Evolutionary conservation across 2,329 filamentous ascomycete genomes (phyloP).

Genomic region (Magnaporthales sp.): DNA sequence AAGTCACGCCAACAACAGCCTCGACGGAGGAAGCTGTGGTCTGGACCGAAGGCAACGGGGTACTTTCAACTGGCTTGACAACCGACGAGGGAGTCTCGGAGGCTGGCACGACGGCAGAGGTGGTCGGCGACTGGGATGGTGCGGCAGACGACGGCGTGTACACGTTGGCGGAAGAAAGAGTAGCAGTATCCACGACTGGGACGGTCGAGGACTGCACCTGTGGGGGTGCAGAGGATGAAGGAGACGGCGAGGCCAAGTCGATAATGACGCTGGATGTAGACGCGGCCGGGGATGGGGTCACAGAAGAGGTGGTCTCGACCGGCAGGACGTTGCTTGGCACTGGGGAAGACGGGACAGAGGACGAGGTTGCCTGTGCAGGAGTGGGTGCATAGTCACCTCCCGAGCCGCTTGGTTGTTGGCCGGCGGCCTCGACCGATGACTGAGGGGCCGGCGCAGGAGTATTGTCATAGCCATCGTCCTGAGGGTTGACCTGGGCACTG

Average conservation of each 20-base stretch:
- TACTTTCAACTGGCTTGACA: background rate
- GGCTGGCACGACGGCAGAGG: background rate
- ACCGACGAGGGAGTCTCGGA: background rate
- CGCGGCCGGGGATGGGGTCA: background rate
- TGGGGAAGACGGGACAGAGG: background rate
- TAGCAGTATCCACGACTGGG: too few species aligned
- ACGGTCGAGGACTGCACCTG: background rate
- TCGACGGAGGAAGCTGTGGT: background rate
- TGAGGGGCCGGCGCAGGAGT: background rate
- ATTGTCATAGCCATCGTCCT: background rate
- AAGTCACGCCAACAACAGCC: background rate
- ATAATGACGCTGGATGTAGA: background rate
- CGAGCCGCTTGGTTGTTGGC: background rate
- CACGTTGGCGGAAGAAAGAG: too few species aligned
- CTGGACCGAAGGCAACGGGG: background rate
- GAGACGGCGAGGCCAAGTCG: background rate
- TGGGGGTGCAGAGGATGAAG: background rate
- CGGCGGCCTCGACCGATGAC: background rate
- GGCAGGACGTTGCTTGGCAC: background rate
- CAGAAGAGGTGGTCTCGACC: background rate
- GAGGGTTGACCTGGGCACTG: too few species aligned
- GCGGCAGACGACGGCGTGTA: too few species aligned
- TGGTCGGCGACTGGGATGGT: too few species aligned
- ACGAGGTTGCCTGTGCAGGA: background rate
- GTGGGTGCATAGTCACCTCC: background rate